phyloP scores from a whole-genome alignment of 371 early-diverging fungal genomes.

The Dichotomocladium elegans region DNA sequence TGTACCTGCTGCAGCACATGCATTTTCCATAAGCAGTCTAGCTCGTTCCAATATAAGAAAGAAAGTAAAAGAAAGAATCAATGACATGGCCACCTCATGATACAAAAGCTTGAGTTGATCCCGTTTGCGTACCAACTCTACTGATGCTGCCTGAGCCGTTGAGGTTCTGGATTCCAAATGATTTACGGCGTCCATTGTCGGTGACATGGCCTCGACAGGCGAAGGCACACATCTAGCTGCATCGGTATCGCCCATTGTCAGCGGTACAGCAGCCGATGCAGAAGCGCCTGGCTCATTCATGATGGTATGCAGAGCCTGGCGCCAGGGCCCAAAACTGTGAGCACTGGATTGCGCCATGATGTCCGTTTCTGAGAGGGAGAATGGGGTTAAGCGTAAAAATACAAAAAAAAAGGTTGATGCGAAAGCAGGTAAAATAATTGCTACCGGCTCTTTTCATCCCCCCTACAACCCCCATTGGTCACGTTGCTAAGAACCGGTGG shows the following conservation, averaged over 20 bases:
- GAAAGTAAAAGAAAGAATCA: not conserved
- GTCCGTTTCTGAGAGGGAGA: no score
- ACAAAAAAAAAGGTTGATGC: no score
- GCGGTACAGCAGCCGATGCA: no score
- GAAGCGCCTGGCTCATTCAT: not conserved
- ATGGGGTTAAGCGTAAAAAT: no score
- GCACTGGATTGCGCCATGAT: conserved; percentile 6
- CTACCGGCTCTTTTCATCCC: no score
- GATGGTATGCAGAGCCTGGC: not conserved
- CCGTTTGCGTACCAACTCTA: not conserved
- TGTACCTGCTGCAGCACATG: conserved; percentile 57
- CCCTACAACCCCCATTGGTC: no score
- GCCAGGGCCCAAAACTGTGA: conserved; percentile 6
- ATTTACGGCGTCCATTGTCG: not conserved
- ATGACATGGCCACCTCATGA: not conserved
- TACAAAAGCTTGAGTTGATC: not conserved
- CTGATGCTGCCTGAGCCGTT: conserved; percentile 2
- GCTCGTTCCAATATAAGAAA: not conserved
- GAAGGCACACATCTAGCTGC: not conserved
- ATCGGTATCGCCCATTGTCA: no score
- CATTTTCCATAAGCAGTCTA: conserved; percentile 35
- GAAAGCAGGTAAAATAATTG: no score
- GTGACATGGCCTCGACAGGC: not conserved
- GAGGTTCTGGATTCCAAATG: conserved; percentile 1
- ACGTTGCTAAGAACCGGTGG: no score